Conservation (phyloP, 2,329 filamentous ascomycete species). For the Colletotrichum navitas region DNA sequence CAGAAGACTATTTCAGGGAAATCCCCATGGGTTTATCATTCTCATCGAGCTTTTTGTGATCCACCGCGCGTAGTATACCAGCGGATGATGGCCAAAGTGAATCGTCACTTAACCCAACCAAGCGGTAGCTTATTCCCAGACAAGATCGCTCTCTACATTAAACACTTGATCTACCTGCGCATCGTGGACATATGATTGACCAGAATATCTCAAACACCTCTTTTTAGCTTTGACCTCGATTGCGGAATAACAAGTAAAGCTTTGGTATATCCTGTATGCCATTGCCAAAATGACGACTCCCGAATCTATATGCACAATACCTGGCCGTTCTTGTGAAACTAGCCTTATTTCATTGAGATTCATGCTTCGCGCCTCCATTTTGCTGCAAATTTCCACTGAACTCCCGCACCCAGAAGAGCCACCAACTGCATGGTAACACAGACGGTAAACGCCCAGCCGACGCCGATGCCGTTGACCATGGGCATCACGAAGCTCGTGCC, state of each 20-base stretch:
- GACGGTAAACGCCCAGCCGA: slow-evolving; percentile 56
- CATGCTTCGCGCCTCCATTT: slow-evolving; percentile 51
- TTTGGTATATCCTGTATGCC: neutral
- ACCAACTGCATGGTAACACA: slow-evolving; percentile 58
- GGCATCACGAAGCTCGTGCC: slow-evolving; percentile 59
- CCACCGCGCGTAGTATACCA: too few species aligned
- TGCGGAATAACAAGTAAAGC: neutral
- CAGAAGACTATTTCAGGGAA: too few species aligned
- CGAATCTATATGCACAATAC: accelerated
- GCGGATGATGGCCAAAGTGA: too few species aligned
- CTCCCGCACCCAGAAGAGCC: slow-evolving; percentile 57
- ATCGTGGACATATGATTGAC: too few species aligned
- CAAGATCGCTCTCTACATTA: too few species aligned
- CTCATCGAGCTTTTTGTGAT: too few species aligned
- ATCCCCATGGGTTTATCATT: too few species aligned
- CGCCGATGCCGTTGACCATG: slow-evolving; percentile 57
- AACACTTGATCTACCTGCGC: too few species aligned
- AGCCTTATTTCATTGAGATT: neutral
- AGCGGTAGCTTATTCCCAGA: too few species aligned
- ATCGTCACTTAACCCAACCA: too few species aligned
- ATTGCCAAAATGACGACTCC: neutral
- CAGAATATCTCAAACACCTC: too few species aligned
- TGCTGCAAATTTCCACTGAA: slow-evolving; percentile 58
- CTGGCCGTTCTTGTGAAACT: accelerated
- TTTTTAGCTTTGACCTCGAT: too few species aligned